Evolutionary conservation across 2,329 filamentous ascomycete genomes (phyloP), one percentile per base, ranked within the genome.

Genomic region (Curvularia verruculosa): DNA sequence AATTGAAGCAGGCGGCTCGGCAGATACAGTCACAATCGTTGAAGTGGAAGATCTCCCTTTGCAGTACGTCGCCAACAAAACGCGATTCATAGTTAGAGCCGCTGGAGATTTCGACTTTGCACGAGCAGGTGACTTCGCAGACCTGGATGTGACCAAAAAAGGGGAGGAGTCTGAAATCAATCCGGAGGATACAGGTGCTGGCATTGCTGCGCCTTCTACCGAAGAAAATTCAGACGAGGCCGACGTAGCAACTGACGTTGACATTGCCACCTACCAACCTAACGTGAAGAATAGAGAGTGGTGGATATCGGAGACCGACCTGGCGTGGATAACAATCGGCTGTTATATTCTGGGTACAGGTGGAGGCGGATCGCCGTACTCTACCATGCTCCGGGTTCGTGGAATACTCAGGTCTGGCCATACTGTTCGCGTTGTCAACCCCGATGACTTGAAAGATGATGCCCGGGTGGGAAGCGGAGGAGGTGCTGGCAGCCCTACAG

Each of bases 1-100:
- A 0, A 68, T 78, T 8, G 69, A 77, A 47, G 72, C 76, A 21
- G 72, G 77, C 15, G 78, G 77, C 1, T 62, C 68, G 1, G 63
- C 66, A 5, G 64, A 73, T 1, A 68, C 76, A 2, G 68, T 74
- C 1, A 62, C 67, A 26, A 60, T 76, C 15, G 73, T 74, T 2
- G 72, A 74, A 49, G 60, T 75, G 3, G 79, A 82, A 54, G 81
- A 80, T 70, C 18, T 88, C 8, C 85, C 85, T 0, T 69, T 88
- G 34, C 81, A 82, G 57, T 76, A 87, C 81, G 74, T 83, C 75
- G 43, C 81, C 75, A 51, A 86, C 82, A 76, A 84, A 54, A 71
- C 76, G 2, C 70, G 78, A 2, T 77, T 79, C 55, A 77, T 88
- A 15, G 82, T 87, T 9, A 79, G 84, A 49, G 85, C 86, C 1